These are phyloP conservation scores for Fusarium pseudograminearum DNA, from an alignment of 2,329 filamentous ascomycete genomes.

Conservation along the genomic window DNA sequence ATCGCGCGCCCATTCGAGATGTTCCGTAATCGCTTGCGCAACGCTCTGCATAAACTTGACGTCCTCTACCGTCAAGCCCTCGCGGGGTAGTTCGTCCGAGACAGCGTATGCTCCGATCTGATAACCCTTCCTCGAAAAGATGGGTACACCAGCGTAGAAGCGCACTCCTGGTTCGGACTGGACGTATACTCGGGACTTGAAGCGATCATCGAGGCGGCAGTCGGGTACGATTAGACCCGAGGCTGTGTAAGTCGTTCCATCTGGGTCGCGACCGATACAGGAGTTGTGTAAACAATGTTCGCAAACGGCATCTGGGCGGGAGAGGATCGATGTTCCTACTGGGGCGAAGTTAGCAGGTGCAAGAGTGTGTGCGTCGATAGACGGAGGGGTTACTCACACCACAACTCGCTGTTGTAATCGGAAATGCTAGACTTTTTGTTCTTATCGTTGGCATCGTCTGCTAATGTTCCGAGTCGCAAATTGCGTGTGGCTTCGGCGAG, in stretches of 20 bases:
- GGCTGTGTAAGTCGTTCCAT: conserved; percentile 46
- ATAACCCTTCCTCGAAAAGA: conserved; percentile 65
- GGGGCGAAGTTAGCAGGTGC: conserved; percentile 1
- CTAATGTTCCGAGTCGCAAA: conserved; percentile 54
- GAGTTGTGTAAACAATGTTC: conserved; percentile 45
- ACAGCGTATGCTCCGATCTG: conserved; percentile 72
- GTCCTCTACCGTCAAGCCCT: conserved; percentile 62
- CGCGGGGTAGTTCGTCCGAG: conserved; percentile 67
- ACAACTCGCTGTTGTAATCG: conserved; percentile 48
- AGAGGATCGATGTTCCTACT: conserved; percentile 48
- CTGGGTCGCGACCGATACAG: conserved; percentile 43
- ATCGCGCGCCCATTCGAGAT: conserved; percentile 68
- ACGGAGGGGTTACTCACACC: conserved; percentile 48
- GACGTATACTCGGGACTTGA: conserved; percentile 51
- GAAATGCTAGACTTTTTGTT: not conserved
- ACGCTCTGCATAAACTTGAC: conserved; percentile 68
- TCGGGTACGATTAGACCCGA: conserved; percentile 50
- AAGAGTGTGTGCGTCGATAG: not conserved
- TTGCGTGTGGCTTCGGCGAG: conserved; percentile 64
- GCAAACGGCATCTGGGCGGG: conserved; percentile 52
- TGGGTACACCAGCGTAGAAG: conserved; percentile 65
- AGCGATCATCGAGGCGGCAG: conserved; percentile 50
- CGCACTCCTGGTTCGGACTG: conserved; percentile 49
- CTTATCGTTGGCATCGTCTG: conserved; percentile 16
- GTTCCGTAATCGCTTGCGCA: conserved; percentile 67